Evolutionary conservation across 805 yeast genomes (phyloP).

Genomic region (Yamadazyma sp.): DNA sequence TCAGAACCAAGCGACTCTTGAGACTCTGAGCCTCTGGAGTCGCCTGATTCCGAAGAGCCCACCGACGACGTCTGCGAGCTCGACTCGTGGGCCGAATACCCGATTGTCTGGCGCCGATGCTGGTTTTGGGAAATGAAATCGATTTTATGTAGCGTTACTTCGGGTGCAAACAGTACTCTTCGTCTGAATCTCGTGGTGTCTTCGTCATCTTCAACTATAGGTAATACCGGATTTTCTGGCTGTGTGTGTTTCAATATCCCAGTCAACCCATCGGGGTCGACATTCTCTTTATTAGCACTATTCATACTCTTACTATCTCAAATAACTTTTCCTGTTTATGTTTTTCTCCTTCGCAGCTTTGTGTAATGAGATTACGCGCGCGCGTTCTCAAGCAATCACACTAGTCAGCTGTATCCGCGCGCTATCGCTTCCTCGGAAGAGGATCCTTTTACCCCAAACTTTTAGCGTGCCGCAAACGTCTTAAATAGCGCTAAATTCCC

Average conservation of each 20-base stretch:
- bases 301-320: no score
- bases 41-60: conserved; percentile 1
- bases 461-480: conserved; percentile 2
- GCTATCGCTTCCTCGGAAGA: conserved; percentile 13
- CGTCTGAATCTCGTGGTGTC: conserved; percentile 25
- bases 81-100: conserved; percentile 19
- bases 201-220: no score
- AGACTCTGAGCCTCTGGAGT: conserved; percentile 9
- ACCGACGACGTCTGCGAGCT: no score
- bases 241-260: conserved; percentile 10
- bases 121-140: conserved; percentile 37
- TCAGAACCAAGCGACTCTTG: neutral
- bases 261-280: conserved; percentile 13
- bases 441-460: conserved; percentile 13
- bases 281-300: conserved; percentile 15
- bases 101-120: conserved; percentile 22
- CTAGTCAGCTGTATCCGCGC: no score
- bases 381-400: neutral
- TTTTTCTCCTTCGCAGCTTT: no score
- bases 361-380: neutral
- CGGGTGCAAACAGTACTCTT: conserved; percentile 77
- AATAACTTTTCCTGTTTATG: no score
- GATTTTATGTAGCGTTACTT: conserved; percentile 63
- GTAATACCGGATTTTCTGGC: neutral
- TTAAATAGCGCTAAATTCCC: conserved; percentile 9